A percentile compares a stretch with the other conserved stretches of the same genome.
These are phyloP conservation scores for Rubia peregrina DNA, from an alignment of 305 asterid genomes.

Conservation along the genomic window DNA sequence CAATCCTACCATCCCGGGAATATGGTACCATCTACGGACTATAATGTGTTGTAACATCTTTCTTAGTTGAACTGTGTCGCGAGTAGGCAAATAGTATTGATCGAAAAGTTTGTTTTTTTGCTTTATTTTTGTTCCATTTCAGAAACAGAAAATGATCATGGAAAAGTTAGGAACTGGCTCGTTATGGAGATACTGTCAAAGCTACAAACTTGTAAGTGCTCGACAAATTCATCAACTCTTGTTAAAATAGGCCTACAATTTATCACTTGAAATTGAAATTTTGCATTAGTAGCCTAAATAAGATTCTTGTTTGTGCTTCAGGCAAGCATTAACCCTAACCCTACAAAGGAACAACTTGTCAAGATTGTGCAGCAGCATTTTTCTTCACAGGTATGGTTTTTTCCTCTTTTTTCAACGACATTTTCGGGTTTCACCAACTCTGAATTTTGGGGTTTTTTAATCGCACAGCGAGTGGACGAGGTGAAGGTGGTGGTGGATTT, in stretches of 20 bases:
- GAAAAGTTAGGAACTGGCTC: slow-evolving; percentile 77
- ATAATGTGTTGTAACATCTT: too few relatives aligned
- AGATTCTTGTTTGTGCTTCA: slow-evolving; percentile 18
- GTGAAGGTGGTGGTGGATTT: slow-evolving; percentile 70
- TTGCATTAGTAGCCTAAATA: not conserved
- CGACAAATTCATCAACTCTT: not conserved
- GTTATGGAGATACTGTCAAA: slow-evolving; percentile 76
- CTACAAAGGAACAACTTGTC: slow-evolving; percentile 66
- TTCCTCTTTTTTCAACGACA: not conserved
- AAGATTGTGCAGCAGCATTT: slow-evolving; percentile 70
- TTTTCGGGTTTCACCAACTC: not conserved
- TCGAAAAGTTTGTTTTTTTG: not conserved
- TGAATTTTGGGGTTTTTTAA: slow-evolving; percentile 1
- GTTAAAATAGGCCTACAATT: not conserved
- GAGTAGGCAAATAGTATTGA: not conserved
- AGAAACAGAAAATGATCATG: slow-evolving; percentile 52
- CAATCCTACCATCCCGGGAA: not conserved
- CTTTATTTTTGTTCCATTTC: slow-evolving; percentile 11
- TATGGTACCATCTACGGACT: too few relatives aligned
- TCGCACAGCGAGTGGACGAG: slow-evolving; percentile 68
- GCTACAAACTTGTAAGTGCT: slow-evolving; percentile 64
- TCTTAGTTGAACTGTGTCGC: not conserved
- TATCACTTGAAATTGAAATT: not conserved
- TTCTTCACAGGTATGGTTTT: slow-evolving; percentile 54
- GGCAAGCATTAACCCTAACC: slow-evolving; percentile 56